Evolutionary conservation across 768 basidiomycete species (phyloP), one percentile per base, ranked within the genome.

Genomic region (Paxillus ammoniavirescens): DNA sequence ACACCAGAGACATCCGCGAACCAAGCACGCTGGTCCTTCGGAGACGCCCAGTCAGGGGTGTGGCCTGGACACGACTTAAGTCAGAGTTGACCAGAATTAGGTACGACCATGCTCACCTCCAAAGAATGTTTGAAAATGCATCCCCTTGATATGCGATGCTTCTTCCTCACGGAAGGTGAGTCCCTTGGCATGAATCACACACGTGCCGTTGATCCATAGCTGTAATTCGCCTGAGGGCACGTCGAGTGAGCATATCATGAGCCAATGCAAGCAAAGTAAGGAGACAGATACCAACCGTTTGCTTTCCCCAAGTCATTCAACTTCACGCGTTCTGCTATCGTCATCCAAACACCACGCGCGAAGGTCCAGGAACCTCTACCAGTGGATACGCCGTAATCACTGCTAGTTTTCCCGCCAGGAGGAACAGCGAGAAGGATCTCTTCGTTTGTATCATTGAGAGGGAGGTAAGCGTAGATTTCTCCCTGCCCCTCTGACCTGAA

Each of bases 121-220:
- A 56, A 91, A 91, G 73, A 90, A 91, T 0, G 88, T 89, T 67
- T 89, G 82, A 47, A 87, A 81, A 65, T 87, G 87, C 65, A 86
- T 80, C 8, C 89, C 89, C 52, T 82, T 82, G 50, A 91, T 79
- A 49, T 74, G 2, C 72, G 74, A 7, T 59, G 65, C n/a, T 17
- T 62, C 59, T 2, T 61, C 44, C 23, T 65, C 60, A 62, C 84
- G 75, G 5, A 89, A 62, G 4, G 72, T 66, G 1, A 92, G 65
- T 0, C 80, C 79, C 1, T 64, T 61, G 2, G 79, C 72, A n/a
- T 58, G 62, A 8, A 90, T 80, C 4, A 83, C 83, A 2, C 76
- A 77, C 9, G 65, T 57, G 0, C 87, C 89, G 57, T 91, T 80
- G 8, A 88, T 73, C 73, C 76, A 86, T 1, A 90, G 58, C 51